Evolutionary conservation across 495 filamentous ascomycete genomes (phyloP), one percentile per base, ranked within the genome.

Genomic region (Ascobolus immersus): DNA sequence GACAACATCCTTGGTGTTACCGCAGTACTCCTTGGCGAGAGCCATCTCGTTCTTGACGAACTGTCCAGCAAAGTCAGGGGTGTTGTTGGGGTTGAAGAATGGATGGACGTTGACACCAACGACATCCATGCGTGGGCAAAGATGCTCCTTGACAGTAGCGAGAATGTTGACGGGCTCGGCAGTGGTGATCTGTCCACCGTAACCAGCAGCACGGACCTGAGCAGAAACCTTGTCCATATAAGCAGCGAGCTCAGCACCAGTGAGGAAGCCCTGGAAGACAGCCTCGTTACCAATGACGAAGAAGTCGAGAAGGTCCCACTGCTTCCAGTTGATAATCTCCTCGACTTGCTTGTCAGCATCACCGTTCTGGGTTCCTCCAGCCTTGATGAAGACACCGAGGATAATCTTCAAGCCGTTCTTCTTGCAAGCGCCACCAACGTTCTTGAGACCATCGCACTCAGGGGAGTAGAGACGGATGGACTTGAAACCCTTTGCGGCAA

Each of bases 201-300:
- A 92, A 41, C 79, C 80, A 36, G 62, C 64, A 4, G 31, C 8
- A 23, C 51, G 49, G 34, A 50, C 29, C 53, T 69, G 60, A 35
- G 60, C 47, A 24, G 55, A 39, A 50, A 53, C 55, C 32, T 51
- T 43, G 44, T 45, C 26, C 57, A 93, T 75, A 57, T 86, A 79
- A 36, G 44, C 32, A 34, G 63, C 69, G 32, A 94, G 71, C 38
- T 67, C 52, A 34, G 40, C 34, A 18, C 70, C 68, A 33, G 57
- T 51, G 54, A 56, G 59, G 63, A 59, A 73, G 26, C 61, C 60
- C 56, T 71, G 67, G 59, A 74, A 73, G 45, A 92, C 48, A 35
- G 75, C 67, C 64, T 93, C 84, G 64, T 93, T 92, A 56, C 77
- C 84, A 44, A 91, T 63, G 22, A 82, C 71, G 44, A 89, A 60